phyloP scores from a whole-genome alignment of 805 yeast genomes.

The Hanseniaspora singularis region DNA sequence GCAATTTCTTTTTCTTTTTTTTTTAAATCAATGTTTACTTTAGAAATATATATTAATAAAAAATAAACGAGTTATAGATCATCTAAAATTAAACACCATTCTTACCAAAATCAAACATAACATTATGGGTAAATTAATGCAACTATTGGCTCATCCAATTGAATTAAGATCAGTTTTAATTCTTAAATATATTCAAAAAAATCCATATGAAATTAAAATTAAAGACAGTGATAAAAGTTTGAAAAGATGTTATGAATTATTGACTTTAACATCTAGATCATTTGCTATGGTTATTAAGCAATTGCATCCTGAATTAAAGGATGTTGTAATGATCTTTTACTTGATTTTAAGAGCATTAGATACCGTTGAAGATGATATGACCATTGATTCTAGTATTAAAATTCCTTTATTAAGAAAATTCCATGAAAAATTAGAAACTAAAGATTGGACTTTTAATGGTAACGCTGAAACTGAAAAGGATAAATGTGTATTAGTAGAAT shows the following conservation, averaged over 20 bases:
- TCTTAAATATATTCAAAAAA: constrained; percentile 29
- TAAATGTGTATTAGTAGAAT: constrained; percentile 67
- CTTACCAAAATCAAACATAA: too few species aligned
- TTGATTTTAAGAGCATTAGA: constrained; percentile 80
- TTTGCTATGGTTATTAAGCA: constrained; percentile 90
- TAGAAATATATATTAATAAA: too few species aligned
- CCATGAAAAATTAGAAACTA: constrained; percentile 45
- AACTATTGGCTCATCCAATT: constrained; percentile 54
- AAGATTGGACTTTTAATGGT: constrained; percentile 75
- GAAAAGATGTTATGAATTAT: constrained; percentile 27
- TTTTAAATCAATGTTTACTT: too few species aligned
- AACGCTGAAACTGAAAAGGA: constrained; percentile 69
- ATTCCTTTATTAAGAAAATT: constrained; percentile 63
- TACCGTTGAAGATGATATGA: constrained; percentile 93
- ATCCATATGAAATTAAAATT: constrained; percentile 1
- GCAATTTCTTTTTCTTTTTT: not conserved
- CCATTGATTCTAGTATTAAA: constrained; percentile 58
- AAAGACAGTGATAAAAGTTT: constrained; percentile 24
- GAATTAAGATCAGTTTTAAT: constrained; percentile 62
- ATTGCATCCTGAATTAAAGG: constrained; percentile 77
- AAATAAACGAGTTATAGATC: too few species aligned
- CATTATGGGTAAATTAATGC: constrained; percentile 51
- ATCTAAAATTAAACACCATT: too few species aligned
- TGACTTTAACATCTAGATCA: constrained; percentile 69
- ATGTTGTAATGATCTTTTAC: constrained; percentile 73